Conservation (phyloP, 2,329 filamentous ascomycete species). For the Fusarium sp. region DNA sequence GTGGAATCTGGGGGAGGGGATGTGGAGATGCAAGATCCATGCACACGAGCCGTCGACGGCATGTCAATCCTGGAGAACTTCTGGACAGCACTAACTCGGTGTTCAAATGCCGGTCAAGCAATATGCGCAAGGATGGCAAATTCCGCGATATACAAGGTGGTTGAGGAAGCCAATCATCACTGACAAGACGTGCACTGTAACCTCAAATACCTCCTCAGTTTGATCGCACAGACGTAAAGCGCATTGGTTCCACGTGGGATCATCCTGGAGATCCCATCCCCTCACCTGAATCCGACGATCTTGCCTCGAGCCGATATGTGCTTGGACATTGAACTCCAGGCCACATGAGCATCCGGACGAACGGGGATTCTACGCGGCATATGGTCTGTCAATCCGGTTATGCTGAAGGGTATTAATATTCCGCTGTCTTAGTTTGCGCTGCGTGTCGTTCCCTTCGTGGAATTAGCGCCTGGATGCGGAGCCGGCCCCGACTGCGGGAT, state of each 20-base stretch:
- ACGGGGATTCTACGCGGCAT: neutral
- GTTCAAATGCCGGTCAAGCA: neutral
- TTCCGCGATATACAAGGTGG: neutral
- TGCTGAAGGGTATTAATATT: neutral
- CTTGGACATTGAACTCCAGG: neutral
- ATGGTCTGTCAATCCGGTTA: neutral
- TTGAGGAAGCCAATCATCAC: neutral
- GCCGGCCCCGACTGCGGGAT: slow-evolving; percentile 23
- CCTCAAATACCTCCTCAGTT: neutral
- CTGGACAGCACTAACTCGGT: neutral
- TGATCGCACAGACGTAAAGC: neutral
- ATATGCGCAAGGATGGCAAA: neutral
- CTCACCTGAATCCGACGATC: neutral
- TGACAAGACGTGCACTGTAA: neutral
- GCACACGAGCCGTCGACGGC: neutral
- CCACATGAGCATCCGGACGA: slow-evolving; percentile 6
- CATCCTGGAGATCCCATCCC: neutral
- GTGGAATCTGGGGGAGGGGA: neutral
- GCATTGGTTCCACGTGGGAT: neutral
- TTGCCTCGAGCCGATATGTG: neutral
- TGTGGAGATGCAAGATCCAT: neutral
- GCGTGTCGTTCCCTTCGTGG: neutral
- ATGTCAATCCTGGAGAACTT: neutral
- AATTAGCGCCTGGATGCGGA: slow-evolving; percentile 15
- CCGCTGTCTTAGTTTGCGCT: neutral